Evolutionary conservation across 257 asterid species (phyloP), one percentile per base, ranked within the genome.

Genomic region (Solanum corneliomulleri): DNA sequence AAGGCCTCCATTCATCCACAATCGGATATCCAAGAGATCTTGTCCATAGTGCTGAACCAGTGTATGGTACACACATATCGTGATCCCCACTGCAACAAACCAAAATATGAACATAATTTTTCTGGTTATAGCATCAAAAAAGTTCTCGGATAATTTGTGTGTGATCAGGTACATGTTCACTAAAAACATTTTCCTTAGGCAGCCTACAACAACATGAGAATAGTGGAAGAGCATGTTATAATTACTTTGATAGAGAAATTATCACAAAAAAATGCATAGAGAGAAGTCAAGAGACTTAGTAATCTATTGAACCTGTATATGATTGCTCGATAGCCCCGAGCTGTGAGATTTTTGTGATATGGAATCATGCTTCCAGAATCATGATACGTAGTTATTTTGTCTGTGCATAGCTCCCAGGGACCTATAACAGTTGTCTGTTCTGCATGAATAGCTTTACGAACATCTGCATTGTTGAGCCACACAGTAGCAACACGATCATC

Each of bases 281-380:
- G 2, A 78, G 42, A 47, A 78, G 29, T 49, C 11, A 6, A 13
- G 44, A 49, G 68, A 80, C 18, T 45, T 16, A 5, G 68, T 47
- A 27, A 27, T 47, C 18, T 47, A 9, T 18, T 80, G 37, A 80
- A 93, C 98, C 98, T 94, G 96, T 69, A 94, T 83, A 96, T 92
- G 88, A 96, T 93, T 82, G 96, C 98, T 68, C 95, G 94, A 86
- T 91, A 97, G 25, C 99, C 98, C n/a, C 91, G 90, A 33, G 92
- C 88, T 6, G 98, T 94, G 87, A 97, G 98, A 88, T 94, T 95
- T 91, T 91, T 94, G 93, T 97, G 99, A 91, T 92, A 97, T 64
- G 89, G 91, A 91, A 97, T 94, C 99, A 97, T 97, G 93, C 98
- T 97, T 86, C 99, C 99, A 44, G 97, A 88, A 90, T 97, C 98